phyloP scores from a whole-genome alignment of 2,329 filamentous ascomycete genomes.

The Graphilbum fragrans region DNA sequence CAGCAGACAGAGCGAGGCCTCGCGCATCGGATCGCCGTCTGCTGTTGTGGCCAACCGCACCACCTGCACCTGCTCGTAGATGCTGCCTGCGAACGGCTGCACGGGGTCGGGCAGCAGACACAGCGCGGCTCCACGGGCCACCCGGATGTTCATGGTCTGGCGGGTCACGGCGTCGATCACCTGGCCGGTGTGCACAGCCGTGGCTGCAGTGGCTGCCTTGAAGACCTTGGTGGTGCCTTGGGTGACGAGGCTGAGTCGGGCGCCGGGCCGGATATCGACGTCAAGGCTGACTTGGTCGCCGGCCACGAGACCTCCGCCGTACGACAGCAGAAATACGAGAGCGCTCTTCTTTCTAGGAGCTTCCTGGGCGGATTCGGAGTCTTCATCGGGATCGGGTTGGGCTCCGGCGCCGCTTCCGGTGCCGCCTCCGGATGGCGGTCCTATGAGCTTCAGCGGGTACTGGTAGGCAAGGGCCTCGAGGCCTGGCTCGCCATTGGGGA shows the following conservation, averaged over 20 bases:
- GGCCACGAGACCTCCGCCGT: constrained; percentile 84
- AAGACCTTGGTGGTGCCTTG: constrained; percentile 93
- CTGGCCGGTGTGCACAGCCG: constrained; percentile 3
- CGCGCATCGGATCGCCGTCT: not conserved
- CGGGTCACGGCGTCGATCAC: constrained; percentile 36
- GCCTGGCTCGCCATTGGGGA: constrained; percentile 60
- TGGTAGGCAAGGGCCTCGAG: constrained; percentile 72
- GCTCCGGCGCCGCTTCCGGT: not conserved
- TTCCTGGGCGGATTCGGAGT: constrained; percentile 15
- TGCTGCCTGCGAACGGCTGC: constrained; percentile 75
- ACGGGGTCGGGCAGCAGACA: constrained; percentile 80
- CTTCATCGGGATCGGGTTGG: not conserved
- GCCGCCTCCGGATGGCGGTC: constrained; percentile 35
- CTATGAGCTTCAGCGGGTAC: constrained; percentile 89
- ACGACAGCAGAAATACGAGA: constrained; percentile 82
- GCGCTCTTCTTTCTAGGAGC: constrained; percentile 43
- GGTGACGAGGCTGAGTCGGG: constrained; percentile 56
- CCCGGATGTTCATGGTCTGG: constrained; percentile 39
- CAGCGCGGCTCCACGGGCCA: constrained; percentile 39
- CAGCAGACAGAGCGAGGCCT: constrained; percentile 57
- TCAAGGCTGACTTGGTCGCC: constrained; percentile 70
- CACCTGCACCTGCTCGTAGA: constrained; percentile 73
- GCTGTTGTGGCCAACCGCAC: constrained; percentile 47
- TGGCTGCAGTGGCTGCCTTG: constrained; percentile 43
- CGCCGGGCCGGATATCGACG: constrained; percentile 50